These are phyloP conservation scores for Exophiala dermatitidis DNA, from an alignment of 2,329 filamentous ascomycete genomes.

Conservation along the genomic window DNA sequence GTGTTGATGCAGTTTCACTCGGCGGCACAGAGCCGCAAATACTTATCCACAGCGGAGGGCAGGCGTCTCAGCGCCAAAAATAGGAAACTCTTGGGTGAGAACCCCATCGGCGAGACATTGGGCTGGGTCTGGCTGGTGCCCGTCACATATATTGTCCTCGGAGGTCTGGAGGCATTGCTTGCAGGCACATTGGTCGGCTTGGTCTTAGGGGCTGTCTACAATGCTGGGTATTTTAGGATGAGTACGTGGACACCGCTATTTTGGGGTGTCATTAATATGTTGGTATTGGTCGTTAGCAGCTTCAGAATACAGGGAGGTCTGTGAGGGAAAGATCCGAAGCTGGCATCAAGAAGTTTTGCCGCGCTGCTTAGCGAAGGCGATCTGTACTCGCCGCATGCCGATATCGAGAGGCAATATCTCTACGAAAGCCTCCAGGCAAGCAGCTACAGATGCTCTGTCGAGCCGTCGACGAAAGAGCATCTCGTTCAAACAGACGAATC, in stretches of 20 bases:
- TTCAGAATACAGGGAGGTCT: slow-evolving; percentile 90
- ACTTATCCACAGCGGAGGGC: slow-evolving; percentile 16
- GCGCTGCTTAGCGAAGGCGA: background rate
- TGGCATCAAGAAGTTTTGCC: background rate
- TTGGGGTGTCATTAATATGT: slow-evolving; percentile 77
- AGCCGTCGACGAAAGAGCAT: no score
- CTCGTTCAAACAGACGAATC: no score
- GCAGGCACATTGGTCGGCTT: slow-evolving; percentile 75
- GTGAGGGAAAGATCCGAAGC: slow-evolving; percentile 39
- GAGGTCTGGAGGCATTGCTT: slow-evolving; percentile 67
- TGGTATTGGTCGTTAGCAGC: slow-evolving; percentile 76
- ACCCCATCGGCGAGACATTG: slow-evolving; percentile 23
- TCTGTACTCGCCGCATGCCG: background rate
- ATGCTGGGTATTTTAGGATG: slow-evolving; percentile 78
- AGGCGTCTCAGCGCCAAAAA: slow-evolving; percentile 21
- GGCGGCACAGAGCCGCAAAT: slow-evolving; percentile 16
- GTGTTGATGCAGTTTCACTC: slow-evolving; percentile 54
- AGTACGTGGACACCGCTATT: slow-evolving; percentile 89
- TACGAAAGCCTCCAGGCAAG: no score
- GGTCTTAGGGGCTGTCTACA: slow-evolving; percentile 71
- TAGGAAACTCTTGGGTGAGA: slow-evolving; percentile 22
- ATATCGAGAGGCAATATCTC: no score
- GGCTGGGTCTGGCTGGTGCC: slow-evolving; percentile 61
- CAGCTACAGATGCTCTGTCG: no score
- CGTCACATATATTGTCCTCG: slow-evolving; percentile 61